Evolutionary conservation across 306 rosid species (phyloP), one percentile per base, ranked within the genome.

Genomic region (Pyrus betulifolia): DNA sequence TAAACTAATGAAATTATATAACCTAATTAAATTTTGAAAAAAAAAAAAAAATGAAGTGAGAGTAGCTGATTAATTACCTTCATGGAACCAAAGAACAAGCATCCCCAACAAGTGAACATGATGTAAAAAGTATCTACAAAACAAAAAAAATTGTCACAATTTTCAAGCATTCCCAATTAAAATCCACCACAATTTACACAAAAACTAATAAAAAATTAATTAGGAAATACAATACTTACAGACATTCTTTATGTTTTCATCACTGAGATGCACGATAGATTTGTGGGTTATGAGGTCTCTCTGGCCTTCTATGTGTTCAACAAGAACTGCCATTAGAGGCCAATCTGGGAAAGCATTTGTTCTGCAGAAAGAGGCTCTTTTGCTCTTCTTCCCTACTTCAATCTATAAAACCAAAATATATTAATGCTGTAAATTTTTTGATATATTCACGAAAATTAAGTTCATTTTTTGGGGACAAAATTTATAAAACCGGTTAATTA

Each of bases 31-130:
- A n/a, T 51, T 22, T 15, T 25, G 35, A 45, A 55, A 49, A 58
- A 38, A 65, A 25, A 25, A 31, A 31, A 5, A 19, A 33, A 74
- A 46, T 52, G 38, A 68, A 28, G 62, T 42, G 25, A n/a, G 35
- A 0, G 57, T 19, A 38, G 27, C n/a, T 40, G 4, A 12, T 54
- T 65, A 30, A 14, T 66, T 75, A 92, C 97, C 91, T 95, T 92
- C 99, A 92, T 92, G 76, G 99, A 81, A 70, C 97, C 89, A 88
- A 90, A 95, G 86, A 90, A 84, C 59, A 95, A 81, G 81, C 93
- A 88, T 55, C 99, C 97, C 99, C 99, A 95, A 55, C 89, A 86
- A 1, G 97, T 92, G 85, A 92, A 95, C 88, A 95, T 68, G 72
- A 76, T 86, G 87, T 88, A 88, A 44, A 76, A 74, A 78, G 71